Evolutionary conservation across 208 protist genomes (phyloP), one percentile per base, ranked within the genome.

Genomic region (Leishmania tarentolae): DNA sequence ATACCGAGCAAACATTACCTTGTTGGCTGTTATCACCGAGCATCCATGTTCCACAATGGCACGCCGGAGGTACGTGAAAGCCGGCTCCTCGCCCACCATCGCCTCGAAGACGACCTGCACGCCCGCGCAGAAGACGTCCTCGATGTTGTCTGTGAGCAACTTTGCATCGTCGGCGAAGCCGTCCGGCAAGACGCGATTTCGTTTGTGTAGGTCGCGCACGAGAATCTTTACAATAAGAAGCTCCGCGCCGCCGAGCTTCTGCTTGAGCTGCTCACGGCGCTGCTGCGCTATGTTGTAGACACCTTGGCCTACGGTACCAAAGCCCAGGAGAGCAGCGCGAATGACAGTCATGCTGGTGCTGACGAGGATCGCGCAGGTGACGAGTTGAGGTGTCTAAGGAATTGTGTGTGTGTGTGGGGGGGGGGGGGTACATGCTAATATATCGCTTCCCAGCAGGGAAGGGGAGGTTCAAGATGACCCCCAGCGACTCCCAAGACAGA

Each of bases 291-390:
- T 80, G 79, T 83, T 86, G 79, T 81, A 88, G 57, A 91, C 72
- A 42, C 85, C 83, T 50, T 88, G 85, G 68, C 84, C 87, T 3
- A 91, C 85, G 19, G 85, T 84, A 69, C 87, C 85, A 47, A 88
- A 85, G 52, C 87, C 87, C 8, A 88, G 79, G 79, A 91, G 88
- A 46, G 80, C 87, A 28, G 79, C 83, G 19, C 78, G 69, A 9
- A 80, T 50, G 47, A 81, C 70, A 1, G 73, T 44, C 80, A 84
- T 82, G 63, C 9, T 37, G 46, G 59, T 24, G 59, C 31, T 66
- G 59, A 35, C n/a, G 15, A 35, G 44, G 31, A 57, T 44, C n/a
- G 21, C 8, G 44, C n/a, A 8, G 15, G 19, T 8, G 70, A n/a
- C 28, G 70, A 35, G 70, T 50, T 40, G 13, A 50, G 4, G 21